Conservation (phyloP, 805 yeast species). For the Candida nemodendra region DNA sequence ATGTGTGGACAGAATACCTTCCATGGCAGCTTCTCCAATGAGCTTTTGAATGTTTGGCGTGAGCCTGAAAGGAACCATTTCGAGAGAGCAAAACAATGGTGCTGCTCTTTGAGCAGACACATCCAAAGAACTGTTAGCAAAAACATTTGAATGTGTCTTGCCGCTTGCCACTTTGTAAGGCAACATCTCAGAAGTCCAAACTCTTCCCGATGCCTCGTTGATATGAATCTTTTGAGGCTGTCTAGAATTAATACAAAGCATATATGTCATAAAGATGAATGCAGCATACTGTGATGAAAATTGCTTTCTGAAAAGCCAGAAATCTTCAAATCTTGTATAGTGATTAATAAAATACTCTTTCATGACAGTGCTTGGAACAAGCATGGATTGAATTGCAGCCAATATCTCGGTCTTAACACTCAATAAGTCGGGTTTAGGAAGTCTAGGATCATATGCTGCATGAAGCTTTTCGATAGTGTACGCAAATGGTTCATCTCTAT, state of each 20-base stretch:
- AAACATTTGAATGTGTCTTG: slow-evolving; percentile 39
- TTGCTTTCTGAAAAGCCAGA: slow-evolving; percentile 95
- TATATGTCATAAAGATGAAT: slow-evolving; percentile 85
- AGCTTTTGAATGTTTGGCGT: slow-evolving; percentile 94
- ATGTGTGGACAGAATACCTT: slow-evolving; percentile 85
- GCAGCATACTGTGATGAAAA: slow-evolving; percentile 94
- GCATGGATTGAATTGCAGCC: slow-evolving; percentile 81
- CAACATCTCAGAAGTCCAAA: slow-evolving; percentile 93
- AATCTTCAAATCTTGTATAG: slow-evolving; percentile 82
- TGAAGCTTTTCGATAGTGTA: slow-evolving; percentile 82
- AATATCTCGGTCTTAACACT: slow-evolving; percentile 89
- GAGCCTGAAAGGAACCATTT: slow-evolving; percentile 91
- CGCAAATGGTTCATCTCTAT: slow-evolving; percentile 86
- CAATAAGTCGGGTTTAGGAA: slow-evolving; percentile 89
- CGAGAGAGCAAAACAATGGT: slow-evolving; percentile 88
- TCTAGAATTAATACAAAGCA: slow-evolving; percentile 90
- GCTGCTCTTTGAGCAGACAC: slow-evolving; percentile 53
- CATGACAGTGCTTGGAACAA: slow-evolving; percentile 83
- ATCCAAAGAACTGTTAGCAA: slow-evolving; percentile 45
- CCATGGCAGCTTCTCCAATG: slow-evolving; percentile 91
- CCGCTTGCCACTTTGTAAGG: slow-evolving; percentile 76
- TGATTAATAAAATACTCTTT: slow-evolving; percentile 70
- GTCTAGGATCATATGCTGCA: slow-evolving; percentile 89
- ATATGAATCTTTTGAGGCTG: slow-evolving; percentile 92
- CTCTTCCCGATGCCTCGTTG: slow-evolving; percentile 77